Conservation (phyloP, 331 rosid genomes). For the Erythrophleum ivorense region DNA sequence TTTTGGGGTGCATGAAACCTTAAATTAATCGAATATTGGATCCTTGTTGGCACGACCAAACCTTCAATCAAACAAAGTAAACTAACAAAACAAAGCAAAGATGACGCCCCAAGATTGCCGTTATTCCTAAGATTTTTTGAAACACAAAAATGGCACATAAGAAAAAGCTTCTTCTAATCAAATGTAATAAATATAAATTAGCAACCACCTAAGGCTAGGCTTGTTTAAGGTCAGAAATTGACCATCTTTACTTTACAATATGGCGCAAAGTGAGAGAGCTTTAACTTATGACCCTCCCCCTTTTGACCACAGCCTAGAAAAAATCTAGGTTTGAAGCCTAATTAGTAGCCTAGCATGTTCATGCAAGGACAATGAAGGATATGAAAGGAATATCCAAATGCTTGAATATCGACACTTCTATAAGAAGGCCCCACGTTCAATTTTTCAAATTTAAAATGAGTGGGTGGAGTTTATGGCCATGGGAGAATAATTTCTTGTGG, state of each 20-base stretch:
- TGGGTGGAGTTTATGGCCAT: neutral
- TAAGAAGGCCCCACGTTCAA: neutral
- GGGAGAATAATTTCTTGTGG: neutral
- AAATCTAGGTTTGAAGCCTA: neutral
- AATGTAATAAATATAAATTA: neutral
- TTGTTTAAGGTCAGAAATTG: neutral
- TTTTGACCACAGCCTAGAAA: neutral
- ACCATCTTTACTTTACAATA: neutral
- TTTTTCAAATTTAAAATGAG: neutral
- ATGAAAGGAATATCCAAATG: neutral
- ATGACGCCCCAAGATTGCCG: conserved; percentile 10
- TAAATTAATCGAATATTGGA: neutral
- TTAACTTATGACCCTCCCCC: neutral
- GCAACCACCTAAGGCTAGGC: neutral
- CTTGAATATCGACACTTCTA: too few species aligned
- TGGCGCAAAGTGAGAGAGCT: neutral
- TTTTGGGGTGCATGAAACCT: neutral
- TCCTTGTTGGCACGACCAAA: conserved; percentile 36
- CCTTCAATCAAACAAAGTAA: conserved; percentile 29
- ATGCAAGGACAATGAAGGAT: neutral
- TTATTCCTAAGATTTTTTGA: neutral
- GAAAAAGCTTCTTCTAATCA: neutral
- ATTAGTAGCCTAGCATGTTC: neutral
- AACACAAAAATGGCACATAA: neutral
- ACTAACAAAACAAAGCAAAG: conserved; percentile 19